Conservation (phyloP, 208 protist species). For the Acanthamoeba lenticulata region DNA sequence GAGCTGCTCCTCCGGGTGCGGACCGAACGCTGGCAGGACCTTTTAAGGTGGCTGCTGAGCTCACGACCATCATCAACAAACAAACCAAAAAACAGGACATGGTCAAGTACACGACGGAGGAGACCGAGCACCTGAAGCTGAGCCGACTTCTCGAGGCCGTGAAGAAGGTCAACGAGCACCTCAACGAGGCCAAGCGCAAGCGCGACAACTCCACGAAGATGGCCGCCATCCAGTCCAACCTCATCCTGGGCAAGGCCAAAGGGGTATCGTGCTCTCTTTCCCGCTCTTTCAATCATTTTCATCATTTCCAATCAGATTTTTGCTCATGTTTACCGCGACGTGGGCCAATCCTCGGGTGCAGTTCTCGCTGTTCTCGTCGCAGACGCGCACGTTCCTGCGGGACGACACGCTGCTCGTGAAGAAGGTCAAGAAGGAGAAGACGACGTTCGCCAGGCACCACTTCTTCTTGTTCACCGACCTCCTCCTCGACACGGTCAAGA, state of each 20-base stretch:
- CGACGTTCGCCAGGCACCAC: slow-evolving; percentile 17
- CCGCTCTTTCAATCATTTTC: neutral
- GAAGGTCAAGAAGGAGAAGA: slow-evolving; percentile 66
- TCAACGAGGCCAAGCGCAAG: slow-evolving; percentile 55
- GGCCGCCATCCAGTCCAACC: slow-evolving; percentile 14
- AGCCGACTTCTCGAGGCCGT: slow-evolving; percentile 26
- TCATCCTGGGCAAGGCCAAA: slow-evolving; percentile 48
- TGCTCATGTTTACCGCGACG: neutral
- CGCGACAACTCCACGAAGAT: slow-evolving; percentile 13
- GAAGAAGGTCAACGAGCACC: slow-evolving; percentile 46
- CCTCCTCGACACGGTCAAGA: slow-evolving; percentile 22
- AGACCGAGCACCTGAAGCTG: slow-evolving; percentile 37
- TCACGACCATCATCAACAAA: neutral
- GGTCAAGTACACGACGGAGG: slow-evolving; percentile 55
- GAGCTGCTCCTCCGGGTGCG: slow-evolving; percentile 12
- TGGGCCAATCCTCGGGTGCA: neutral
- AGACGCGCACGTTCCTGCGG: neutral
- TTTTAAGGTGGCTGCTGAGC: neutral
- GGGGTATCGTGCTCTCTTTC: neutral
- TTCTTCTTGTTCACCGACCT: slow-evolving; percentile 61
- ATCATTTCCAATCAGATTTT: no score
- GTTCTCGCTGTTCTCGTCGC: slow-evolving; percentile 35
- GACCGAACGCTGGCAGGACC: neutral
- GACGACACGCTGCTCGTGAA: slow-evolving; percentile 30
- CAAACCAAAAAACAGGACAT: slow-evolving; percentile 50